Evolutionary conservation across 2,329 filamentous ascomycete species (phyloP).

Genomic region (Arachnopeziza araneosa): DNA sequence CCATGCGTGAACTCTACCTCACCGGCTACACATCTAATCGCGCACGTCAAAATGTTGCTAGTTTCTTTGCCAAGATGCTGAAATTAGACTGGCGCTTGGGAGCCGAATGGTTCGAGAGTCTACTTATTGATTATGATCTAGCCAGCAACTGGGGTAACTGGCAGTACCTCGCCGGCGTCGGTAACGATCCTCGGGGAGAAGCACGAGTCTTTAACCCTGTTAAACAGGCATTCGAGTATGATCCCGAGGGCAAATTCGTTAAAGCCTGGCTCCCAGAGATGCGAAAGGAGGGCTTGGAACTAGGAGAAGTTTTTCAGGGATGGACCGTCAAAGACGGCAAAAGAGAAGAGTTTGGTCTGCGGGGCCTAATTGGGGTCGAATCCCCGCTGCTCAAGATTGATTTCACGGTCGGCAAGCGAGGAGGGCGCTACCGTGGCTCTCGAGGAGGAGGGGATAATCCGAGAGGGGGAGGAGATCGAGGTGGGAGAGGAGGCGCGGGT

Average conservation of each 20-base stretch:
- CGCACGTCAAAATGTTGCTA: slow-evolving; percentile 70
- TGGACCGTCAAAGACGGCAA: slow-evolving; percentile 57
- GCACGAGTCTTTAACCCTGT: slow-evolving; percentile 72
- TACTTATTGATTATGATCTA: slow-evolving; percentile 71
- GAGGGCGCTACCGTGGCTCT: slow-evolving; percentile 13
- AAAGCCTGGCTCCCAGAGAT: slow-evolving; percentile 70
- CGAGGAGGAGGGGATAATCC: slow-evolving; percentile 2
- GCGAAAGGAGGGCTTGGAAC: slow-evolving; percentile 36
- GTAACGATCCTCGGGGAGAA: slow-evolving; percentile 69
- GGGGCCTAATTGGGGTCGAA: slow-evolving; percentile 58
- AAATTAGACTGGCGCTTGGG: slow-evolving; percentile 75
- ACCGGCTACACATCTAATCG: slow-evolving; percentile 77
- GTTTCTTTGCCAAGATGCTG: slow-evolving; percentile 67
- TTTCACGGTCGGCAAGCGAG: slow-evolving; percentile 45
- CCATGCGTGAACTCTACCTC: slow-evolving; percentile 65
- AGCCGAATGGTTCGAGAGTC: slow-evolving; percentile 75
- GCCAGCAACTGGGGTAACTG: slow-evolving; percentile 77
- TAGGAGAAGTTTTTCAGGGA: slow-evolving; percentile 58
- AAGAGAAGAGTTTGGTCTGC: slow-evolving; percentile 50
- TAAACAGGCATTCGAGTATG: slow-evolving; percentile 75
- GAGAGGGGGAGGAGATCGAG: slow-evolving; percentile 7
- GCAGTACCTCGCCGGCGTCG: slow-evolving; percentile 76
- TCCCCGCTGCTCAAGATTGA: slow-evolving; percentile 60
- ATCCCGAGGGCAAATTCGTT: slow-evolving; percentile 63
- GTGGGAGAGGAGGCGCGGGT: neutral